These are phyloP conservation scores for Pythium dissotocum DNA, from an alignment of 352 stramenopile species.

Conservation along the genomic window DNA sequence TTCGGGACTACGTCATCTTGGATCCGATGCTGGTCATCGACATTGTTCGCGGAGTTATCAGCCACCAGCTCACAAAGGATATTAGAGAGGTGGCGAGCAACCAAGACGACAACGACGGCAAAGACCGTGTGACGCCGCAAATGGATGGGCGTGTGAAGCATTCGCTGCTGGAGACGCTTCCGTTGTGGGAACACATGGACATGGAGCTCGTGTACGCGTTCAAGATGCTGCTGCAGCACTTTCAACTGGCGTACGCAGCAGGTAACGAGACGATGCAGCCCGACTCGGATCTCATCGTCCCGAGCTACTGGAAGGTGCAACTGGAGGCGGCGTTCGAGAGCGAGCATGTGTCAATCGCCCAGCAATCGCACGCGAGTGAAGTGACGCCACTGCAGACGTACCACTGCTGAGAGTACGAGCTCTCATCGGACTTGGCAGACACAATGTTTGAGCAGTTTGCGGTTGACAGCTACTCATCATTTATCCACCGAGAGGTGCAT, in stretches of 20 bases:
- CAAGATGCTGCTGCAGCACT: slow-evolving; percentile 27
- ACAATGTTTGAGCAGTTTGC: slow-evolving; percentile 14
- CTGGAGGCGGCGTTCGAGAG: background rate
- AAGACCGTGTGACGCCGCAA: too few relatives aligned
- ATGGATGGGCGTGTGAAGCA: slow-evolving; percentile 15
- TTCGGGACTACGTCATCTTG: slow-evolving; percentile 19
- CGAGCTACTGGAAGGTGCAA: slow-evolving; percentile 24
- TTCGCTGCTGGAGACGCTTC: slow-evolving; percentile 1
- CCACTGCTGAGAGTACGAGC: slow-evolving; percentile 10
- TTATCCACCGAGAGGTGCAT: background rate
- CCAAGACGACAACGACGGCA: background rate
- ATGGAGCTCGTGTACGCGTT: slow-evolving; percentile 20
- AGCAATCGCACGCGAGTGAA: too few relatives aligned
- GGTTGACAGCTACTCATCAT: slow-evolving; percentile 1
- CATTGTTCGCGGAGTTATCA: slow-evolving; percentile 29
- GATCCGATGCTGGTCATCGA: slow-evolving; percentile 37
- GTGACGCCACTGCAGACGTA: background rate
- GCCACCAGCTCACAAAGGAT: slow-evolving; percentile 8
- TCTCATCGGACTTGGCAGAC: background rate
- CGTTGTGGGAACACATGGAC: slow-evolving; percentile 20
- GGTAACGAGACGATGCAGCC: slow-evolving; percentile 14
- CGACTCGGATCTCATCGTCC: slow-evolving; percentile 28
- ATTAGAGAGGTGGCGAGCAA: background rate
- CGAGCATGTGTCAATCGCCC: too few relatives aligned
- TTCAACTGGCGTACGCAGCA: slow-evolving; percentile 23